Evolutionary conservation across 129 eudicot genomes (phyloP), one percentile per base, ranked within the genome.

Genomic region (Chrysanthemum seticuspe): DNA sequence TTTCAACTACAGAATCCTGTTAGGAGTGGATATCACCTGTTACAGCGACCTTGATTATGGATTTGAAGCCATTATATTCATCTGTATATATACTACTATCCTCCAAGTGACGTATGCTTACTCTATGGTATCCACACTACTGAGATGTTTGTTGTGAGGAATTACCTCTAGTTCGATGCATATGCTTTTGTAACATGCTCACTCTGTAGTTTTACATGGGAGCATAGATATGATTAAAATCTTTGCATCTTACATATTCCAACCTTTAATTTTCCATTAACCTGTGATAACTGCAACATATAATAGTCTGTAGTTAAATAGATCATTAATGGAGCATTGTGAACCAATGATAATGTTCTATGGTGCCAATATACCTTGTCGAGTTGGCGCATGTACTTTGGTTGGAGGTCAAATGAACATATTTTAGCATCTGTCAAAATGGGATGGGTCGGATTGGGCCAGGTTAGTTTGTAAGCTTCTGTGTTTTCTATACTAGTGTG

Each of bases 41-140:
- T 67, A 47, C 51, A n/a, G 14, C 67, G 5, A n/a, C 67, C 67
- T 60, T 58, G 74, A 19, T 66, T 76, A 47, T 76, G 74, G 74
- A 47, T 67, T 47, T 76, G 52, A 67, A 27, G 68, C 59, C 60
- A 45, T 12, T 21, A 13, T 27, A 19, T 56, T 76, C 12, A 76
- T 76, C 36, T 57, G 68, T 67, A 57, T 67, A 67, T 67, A 62
- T 25, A 31, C 48, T n/a, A 73, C 60, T 31, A 23, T 62, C 15
- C 62, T 62, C 53, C 61, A 62, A 71, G 54, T 78, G 51, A 63
- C 66, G 59, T 70, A 36, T 54, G 58, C 52, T 31, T 73, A 50
- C 36, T 74, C 59, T 14, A 29, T 61, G 70, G 50, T 15, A 73
- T 73, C 36, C 29, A 6, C 14, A 60, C 13, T 27, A 51, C 60